phyloP scores from a whole-genome alignment of 306 rosid species.

The Medicago truncatula region DNA sequence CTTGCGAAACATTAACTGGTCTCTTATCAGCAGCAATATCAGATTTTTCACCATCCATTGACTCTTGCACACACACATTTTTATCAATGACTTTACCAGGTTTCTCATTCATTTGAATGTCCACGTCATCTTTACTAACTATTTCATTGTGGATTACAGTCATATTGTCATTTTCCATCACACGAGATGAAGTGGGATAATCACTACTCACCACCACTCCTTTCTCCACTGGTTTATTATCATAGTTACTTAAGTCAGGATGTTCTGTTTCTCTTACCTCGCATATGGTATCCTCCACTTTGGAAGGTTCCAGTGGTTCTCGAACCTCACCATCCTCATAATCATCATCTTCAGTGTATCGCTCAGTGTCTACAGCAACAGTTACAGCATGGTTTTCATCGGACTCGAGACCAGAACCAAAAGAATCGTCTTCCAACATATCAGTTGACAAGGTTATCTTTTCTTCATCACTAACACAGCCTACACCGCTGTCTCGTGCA shows the following conservation, averaged over 20 bases:
- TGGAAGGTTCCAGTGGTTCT: slow-evolving; percentile 53
- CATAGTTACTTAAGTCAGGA: slow-evolving; percentile 42
- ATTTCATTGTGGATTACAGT: slow-evolving; percentile 47
- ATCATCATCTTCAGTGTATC: slow-evolving; percentile 67
- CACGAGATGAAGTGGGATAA: slow-evolving; percentile 42
- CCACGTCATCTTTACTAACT: slow-evolving; percentile 44
- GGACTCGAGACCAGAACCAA: slow-evolving; percentile 76
- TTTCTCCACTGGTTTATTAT: slow-evolving; percentile 46
- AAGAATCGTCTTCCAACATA: slow-evolving; percentile 67
- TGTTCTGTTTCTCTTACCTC: slow-evolving; percentile 65
- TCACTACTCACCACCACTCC: slow-evolving; percentile 44
- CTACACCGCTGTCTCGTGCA: slow-evolving; percentile 57
- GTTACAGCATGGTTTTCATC: slow-evolving; percentile 75
- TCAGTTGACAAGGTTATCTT: slow-evolving; percentile 70
- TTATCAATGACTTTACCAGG: slow-evolving; percentile 37
- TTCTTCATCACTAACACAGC: slow-evolving; percentile 78
- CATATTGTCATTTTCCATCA: slow-evolving; percentile 47
- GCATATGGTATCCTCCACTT: slow-evolving; percentile 50
- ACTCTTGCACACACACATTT: slow-evolving; percentile 44
- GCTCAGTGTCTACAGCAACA: slow-evolving; percentile 55
- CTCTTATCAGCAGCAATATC: slow-evolving; percentile 42
- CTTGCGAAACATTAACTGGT: slow-evolving; percentile 36
- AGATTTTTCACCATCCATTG: slow-evolving; percentile 47
- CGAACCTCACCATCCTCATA: slow-evolving; percentile 91
- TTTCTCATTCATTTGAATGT: slow-evolving; percentile 49